Percentiles rank a stretch among this genome's conserved stretches.
phyloP scores from a whole-genome alignment of 2,329 filamentous ascomycete genomes.

The Neopestalotiopsis sp. region DNA sequence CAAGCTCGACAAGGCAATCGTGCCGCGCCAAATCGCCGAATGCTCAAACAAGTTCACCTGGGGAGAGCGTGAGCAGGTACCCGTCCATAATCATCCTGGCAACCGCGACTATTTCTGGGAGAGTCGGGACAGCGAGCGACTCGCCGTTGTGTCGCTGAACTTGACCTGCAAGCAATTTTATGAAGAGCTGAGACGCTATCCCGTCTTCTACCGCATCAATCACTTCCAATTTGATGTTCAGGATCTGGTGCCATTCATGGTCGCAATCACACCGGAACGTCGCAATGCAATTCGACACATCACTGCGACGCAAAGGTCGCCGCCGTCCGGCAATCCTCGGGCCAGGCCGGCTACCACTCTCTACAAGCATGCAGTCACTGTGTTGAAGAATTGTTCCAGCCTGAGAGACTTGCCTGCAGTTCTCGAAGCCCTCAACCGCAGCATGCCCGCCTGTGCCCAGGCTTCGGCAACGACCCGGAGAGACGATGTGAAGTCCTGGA shows the following conservation, averaged over 20 bases:
- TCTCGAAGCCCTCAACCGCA: background rate
- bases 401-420: background rate
- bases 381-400: background rate
- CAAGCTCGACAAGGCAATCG: slow-evolving; percentile 12
- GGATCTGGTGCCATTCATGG: slow-evolving; percentile 13
- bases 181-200: slow-evolving; percentile 16
- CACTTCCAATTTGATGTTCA: slow-evolving; percentile 12
- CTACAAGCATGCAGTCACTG: background rate
- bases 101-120: slow-evolving; percentile 5
- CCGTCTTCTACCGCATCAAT: slow-evolving; percentile 21
- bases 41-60: slow-evolving; percentile 21
- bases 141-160: slow-evolving; percentile 11
- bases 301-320: background rate
- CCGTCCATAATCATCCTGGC: slow-evolving; percentile 14
- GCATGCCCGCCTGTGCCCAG: background rate
- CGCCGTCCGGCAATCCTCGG: background rate
- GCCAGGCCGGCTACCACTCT: background rate
- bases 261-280: slow-evolving; percentile 19
- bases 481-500: background rate
- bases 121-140: background rate
- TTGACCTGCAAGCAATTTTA: slow-evolving; percentile 19
- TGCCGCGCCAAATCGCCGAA: slow-evolving; percentile 14
- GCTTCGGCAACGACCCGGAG: background rate
- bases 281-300: slow-evolving; percentile 19
- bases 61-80: slow-evolving; percentile 10